phyloP scores from a whole-genome alignment of 768 basidiomycete genomes.

The Imleria badia region DNA sequence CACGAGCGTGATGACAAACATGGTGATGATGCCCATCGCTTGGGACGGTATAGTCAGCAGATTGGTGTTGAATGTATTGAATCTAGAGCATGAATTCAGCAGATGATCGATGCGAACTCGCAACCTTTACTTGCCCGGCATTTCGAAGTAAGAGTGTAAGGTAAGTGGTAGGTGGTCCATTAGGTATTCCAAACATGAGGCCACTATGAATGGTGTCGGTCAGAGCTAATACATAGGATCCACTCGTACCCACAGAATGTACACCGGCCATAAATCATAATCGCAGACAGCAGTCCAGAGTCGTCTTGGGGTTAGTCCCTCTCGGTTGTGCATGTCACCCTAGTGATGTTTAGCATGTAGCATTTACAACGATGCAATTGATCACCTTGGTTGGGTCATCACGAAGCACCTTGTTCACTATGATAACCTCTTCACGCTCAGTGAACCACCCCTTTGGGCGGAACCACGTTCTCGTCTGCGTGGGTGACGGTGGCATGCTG shows the following conservation, averaged over 20 bases:
- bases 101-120: background rate
- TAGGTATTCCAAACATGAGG: conserved; percentile 52
- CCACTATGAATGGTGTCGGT: conserved; percentile 34
- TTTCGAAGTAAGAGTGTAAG: conserved; percentile 57
- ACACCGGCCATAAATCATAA: conserved; percentile 67
- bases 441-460: conserved; percentile 64
- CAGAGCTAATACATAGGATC: background rate
- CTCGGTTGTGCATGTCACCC: conserved; percentile 67
- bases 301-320: conserved; percentile 49
- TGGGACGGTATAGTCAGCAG: conserved; percentile 58
- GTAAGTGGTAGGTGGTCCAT: conserved; percentile 49
- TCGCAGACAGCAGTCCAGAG: conserved; percentile 57
- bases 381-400: conserved; percentile 60
- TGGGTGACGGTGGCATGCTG: conserved; percentile 59
- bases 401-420: conserved; percentile 58
- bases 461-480: conserved; percentile 58
- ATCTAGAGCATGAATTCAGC: conserved; percentile 34
- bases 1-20: conserved; percentile 48
- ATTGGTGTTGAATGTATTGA: conserved; percentile 59
- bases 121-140: conserved; percentile 39
- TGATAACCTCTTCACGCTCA: conserved; percentile 58
- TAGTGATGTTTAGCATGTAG: background rate
- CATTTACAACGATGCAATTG: background rate
- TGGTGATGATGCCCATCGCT: conserved; percentile 50
- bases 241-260: conserved; percentile 40